Evolutionary conservation across 345 rosid species (phyloP), one percentile per base, ranked within the genome.

Genomic region (Eucalyptus sp.): DNA sequence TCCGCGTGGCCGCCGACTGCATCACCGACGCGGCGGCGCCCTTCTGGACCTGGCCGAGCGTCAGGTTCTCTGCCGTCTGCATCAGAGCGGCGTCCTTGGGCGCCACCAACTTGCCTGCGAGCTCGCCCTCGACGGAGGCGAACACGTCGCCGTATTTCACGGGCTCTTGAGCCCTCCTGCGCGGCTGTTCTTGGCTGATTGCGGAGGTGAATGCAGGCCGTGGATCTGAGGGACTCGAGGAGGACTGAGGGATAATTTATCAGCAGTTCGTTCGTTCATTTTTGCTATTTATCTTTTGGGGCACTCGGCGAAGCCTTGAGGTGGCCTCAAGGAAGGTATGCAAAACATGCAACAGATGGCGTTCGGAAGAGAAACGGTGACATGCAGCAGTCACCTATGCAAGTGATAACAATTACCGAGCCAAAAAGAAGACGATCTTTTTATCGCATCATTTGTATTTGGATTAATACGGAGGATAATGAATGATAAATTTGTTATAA

Each of bases 111-210:
- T 90, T 79, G 56, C 86, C 62, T 0, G 90, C 91, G 2, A 92
- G 91, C 87, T 92, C 91, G 4, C 89, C 91, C 20, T 88, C 76
- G 16, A 92, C 90, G 14, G 83, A 37, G 46, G 88, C 10, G 90
- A 94, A 91, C 79, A 91, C 48, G 50, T 92, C 89, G 3, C 92
- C 91, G 13, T 90, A 89, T 83, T 87, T 92, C 87, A 93, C 89
- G 16, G 92, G 87, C 43, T 91, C 91, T 48, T 20, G 89, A 6
- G 89, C 89, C 89, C 89, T 90, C 56, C 84, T 76, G 84, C 29
- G 44, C 8, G 51, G 92, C 90, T 94, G 94, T 29, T 86, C 66
- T 87, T 92, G 94, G 93, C 94, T 93, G 95, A 93, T 93, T 29
- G 80, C 16, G 84, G 84, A 20, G 48, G 84, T 2, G 84, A 41